These are phyloP conservation scores for Radiomyces spectabilis DNA, from an alignment of 192 early-diverging fungal genomes.

Conservation along the genomic window DNA sequence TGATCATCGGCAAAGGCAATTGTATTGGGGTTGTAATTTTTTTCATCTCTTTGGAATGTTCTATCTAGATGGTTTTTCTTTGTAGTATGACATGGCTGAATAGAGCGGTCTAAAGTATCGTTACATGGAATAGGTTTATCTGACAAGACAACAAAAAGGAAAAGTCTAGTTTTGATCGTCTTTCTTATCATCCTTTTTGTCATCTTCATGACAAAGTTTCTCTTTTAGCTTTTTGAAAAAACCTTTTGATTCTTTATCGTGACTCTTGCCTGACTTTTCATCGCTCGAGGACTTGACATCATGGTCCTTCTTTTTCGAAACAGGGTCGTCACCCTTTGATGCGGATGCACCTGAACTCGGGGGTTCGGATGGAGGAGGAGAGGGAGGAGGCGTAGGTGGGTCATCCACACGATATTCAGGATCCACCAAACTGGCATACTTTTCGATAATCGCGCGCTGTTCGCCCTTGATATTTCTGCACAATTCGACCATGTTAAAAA, in stretches of 20 bases:
- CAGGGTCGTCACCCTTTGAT: neutral
- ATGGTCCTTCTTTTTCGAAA: neutral
- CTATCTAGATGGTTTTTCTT: neutral
- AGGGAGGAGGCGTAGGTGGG: constrained; percentile 2
- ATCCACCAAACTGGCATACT: constrained; percentile 46
- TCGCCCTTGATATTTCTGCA: constrained; percentile 25
- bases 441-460: constrained; percentile 55
- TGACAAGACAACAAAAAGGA: neutral
- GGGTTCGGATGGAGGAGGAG: constrained; percentile 18
- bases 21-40: too few species aligned
- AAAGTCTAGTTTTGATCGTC: constrained; percentile 14
- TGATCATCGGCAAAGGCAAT: too few species aligned
- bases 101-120: neutral
- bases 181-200: constrained; percentile 25
- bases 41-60: neutral
- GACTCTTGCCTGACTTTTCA: too few species aligned
- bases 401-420: constrained; percentile 13
- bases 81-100: neutral
- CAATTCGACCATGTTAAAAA: too few species aligned
- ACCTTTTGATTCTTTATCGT: constrained; percentile 21
- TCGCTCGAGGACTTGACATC: constrained; percentile 1
- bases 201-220: constrained; percentile 38
- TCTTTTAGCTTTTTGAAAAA: constrained; percentile 59
- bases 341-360: constrained; percentile 2
- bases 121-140: too few species aligned